Evolutionary conservation across 2,329 filamentous ascomycete genomes (phyloP), one percentile per base, ranked within the genome.

Genomic region (Fusarium phyllophilum): DNA sequence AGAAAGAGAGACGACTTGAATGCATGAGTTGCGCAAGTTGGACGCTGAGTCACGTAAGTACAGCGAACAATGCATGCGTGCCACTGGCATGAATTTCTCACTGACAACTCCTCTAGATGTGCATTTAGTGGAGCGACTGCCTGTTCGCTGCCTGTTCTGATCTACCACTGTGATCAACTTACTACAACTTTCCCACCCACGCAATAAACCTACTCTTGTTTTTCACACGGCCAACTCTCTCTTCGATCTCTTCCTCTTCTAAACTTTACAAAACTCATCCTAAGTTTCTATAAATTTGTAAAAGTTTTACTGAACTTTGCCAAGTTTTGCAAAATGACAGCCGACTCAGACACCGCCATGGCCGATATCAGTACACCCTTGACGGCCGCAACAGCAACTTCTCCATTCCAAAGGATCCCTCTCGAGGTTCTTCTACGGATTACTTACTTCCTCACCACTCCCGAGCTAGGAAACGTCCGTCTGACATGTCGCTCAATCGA

Each of bases 391-490:
- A 36, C 60, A 13, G 42, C 64, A 26, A 39, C 49, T 12, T 74
- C 73, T 58, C 77, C 75, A 38, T 75, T 84, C 31, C 75, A 78
- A 13, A 78, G 74, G n/a, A 75, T 91, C 5, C 90, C 91, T 0
- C 81, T 88, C 22, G 91, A 93, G 83, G 79, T 93, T 18, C 83
- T 93, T 5, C 79, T 89, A 20, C 84, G 86, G 24, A 87, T 93
- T 70, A 85, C 88, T 2, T 79, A 80, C 8, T 81, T 84, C 54
- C 85, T 93, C 24, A 82, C 83, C 0, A 92, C 91, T 0, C 61
- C 80, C 0, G 90, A 92, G 13, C 85, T 92, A 24, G 84, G 86
- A 66, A 78, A 81, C 18, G 78, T 92, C 13, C 89, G 91, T 12
- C 81, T 86, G 22, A 85, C 85, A 6, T 91, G 89, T 82, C 89